These are phyloP conservation scores for Cercospora janseana DNA, from an alignment of 2,329 filamentous ascomycete species.

Conservation along the genomic window DNA sequence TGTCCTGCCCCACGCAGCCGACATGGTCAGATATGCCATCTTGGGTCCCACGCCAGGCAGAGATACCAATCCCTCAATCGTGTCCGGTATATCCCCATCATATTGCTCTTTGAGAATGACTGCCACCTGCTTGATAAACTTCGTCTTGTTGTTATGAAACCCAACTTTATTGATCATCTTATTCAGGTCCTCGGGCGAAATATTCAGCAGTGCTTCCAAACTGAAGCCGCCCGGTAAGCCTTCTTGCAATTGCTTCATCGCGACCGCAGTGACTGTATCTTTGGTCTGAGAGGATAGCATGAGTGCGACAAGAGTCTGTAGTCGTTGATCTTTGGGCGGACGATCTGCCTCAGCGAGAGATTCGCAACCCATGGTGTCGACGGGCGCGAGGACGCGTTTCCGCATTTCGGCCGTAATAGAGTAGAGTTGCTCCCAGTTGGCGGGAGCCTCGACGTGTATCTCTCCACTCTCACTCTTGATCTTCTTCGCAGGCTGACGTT, in stretches of 20 bases:
- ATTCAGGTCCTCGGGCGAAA: slow-evolving; percentile 66
- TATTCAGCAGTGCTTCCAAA: slow-evolving; percentile 72
- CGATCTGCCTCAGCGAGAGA: slow-evolving; percentile 60
- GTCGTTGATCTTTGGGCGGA: slow-evolving; percentile 61
- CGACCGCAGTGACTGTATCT: slow-evolving; percentile 82
- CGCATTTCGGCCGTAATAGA: slow-evolving; percentile 73
- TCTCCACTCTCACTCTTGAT: slow-evolving; percentile 36
- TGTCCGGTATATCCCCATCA: slow-evolving; percentile 74
- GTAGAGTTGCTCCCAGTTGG: slow-evolving; percentile 84
- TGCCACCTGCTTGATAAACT: slow-evolving; percentile 63
- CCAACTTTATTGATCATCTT: slow-evolving; percentile 78
- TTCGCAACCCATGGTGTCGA: slow-evolving; percentile 97
- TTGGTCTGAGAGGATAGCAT: slow-evolving; percentile 95
- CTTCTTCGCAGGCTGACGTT: slow-evolving; percentile 36
- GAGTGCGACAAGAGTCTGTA: slow-evolving; percentile 81
- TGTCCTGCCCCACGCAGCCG: slow-evolving; percentile 66
- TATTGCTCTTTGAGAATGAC: slow-evolving; percentile 68
- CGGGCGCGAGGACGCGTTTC: slow-evolving; percentile 69
- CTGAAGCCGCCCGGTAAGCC: slow-evolving; percentile 68
- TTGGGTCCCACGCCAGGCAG: slow-evolving; percentile 89
- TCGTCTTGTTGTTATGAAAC: slow-evolving; percentile 94
- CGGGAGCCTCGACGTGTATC: slow-evolving; percentile 54
- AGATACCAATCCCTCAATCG: slow-evolving; percentile 69
- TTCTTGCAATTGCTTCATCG: slow-evolving; percentile 74
- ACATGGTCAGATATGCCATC: slow-evolving; percentile 88